Evolutionary conservation across 1,284 basidiomycete species (phyloP).

Genomic region (Pascua sp.): DNA sequence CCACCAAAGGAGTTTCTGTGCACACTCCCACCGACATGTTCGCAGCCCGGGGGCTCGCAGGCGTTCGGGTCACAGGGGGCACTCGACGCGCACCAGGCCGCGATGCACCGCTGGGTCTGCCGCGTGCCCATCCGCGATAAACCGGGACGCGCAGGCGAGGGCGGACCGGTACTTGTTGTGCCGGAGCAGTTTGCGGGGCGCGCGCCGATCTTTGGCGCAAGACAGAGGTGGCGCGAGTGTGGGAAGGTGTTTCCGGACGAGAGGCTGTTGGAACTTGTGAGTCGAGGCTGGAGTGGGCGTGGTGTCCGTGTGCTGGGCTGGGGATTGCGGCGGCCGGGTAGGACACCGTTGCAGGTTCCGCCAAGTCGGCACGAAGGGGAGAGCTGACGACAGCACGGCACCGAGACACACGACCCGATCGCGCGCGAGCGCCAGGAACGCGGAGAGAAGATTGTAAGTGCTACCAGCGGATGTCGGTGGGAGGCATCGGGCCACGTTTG

Average conservation of each 20-base stretch:
- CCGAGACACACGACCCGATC: constrained; percentile 81
- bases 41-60: constrained; percentile 60
- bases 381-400: constrained; percentile 62
- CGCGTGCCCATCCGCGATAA: constrained; percentile 41
- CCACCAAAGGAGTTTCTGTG: constrained; percentile 54
- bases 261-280: constrained; percentile 68
- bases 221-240: constrained; percentile 52
- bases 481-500: background rate
- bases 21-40: constrained; percentile 76
- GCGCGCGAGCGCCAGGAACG: constrained; percentile 67
- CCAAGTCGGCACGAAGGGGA: background rate
- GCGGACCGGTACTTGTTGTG: constrained; percentile 24
- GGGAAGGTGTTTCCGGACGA: constrained; percentile 81
- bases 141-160: constrained; percentile 29
- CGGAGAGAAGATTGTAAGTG: constrained; percentile 81
- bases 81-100: constrained; percentile 74
- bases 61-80: constrained; percentile 61
- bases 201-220: constrained; percentile 2
- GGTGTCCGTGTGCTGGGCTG: too few relatives aligned
- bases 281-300: constrained; percentile 36
- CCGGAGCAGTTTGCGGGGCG: constrained; percentile 30
- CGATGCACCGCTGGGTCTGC: constrained; percentile 78
- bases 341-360: too few relatives aligned
- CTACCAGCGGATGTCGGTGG: background rate
- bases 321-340: too few relatives aligned